A percentile compares a stretch with the other conserved stretches of the same genome.
These are phyloP conservation scores for Schizothecium vesticola DNA, from an alignment of 495 filamentous ascomycete species.

Conservation along the genomic window DNA sequence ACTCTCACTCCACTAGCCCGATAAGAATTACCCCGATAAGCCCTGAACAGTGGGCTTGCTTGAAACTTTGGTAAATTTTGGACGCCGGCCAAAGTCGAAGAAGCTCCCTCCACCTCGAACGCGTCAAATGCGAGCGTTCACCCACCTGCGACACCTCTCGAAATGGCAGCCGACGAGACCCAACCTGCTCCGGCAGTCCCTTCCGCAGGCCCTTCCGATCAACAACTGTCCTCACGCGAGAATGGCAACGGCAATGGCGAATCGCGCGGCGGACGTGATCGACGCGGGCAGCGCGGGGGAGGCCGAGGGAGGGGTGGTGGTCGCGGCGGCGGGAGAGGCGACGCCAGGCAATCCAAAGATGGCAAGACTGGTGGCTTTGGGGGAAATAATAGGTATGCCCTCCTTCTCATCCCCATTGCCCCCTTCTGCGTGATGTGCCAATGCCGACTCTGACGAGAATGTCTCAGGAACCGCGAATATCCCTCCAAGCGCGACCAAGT, in stretches of 20 bases:
- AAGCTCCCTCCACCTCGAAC: neutral
- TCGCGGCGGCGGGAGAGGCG: conserved; percentile 11
- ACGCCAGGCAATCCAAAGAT: conserved; percentile 12
- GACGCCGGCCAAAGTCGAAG: neutral
- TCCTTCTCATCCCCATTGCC: neutral
- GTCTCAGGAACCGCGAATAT: conserved; percentile 13
- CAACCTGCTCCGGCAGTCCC: neutral
- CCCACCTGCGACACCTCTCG: conserved; percentile 5
- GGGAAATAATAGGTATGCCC: conserved; percentile 20
- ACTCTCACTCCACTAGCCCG: neutral
- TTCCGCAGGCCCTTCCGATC: neutral
- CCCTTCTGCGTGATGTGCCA: neutral
- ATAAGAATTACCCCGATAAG: conserved; percentile 2
- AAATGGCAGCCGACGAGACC: conserved; percentile 17
- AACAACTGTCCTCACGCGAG: neutral
- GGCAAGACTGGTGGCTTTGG: conserved; percentile 20
- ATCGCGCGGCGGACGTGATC: neutral
- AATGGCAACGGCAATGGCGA: conserved; percentile 3
- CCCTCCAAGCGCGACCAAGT: conserved; percentile 59
- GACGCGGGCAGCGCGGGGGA: neutral
- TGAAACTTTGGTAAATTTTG: neutral
- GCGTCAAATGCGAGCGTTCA: conserved; percentile 12
- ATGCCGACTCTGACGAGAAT: conserved; percentile 28
- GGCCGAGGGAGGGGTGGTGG: conserved; percentile 3
- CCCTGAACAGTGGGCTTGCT: neutral